Evolutionary conservation across 2,329 filamentous ascomycete genomes (phyloP).

Genomic region (Capronia coronata): DNA sequence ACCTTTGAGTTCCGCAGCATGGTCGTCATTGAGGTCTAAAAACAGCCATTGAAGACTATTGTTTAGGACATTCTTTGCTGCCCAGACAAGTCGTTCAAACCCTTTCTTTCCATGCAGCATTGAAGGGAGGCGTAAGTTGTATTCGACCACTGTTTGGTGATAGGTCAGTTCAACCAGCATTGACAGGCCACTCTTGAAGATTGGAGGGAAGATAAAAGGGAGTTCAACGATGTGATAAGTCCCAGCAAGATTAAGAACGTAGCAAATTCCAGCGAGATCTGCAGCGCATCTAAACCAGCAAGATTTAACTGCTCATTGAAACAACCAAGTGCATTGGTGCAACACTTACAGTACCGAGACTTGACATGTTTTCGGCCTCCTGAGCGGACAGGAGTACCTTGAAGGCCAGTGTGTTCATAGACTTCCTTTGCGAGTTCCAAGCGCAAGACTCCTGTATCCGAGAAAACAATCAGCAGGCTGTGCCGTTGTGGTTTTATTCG

Average conservation of each 20-base stretch:
- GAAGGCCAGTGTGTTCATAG: conserved; percentile 76
- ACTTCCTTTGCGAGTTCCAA: conserved; percentile 73
- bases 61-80: conserved; percentile 69
- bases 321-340: background rate
- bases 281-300: too few relatives aligned
- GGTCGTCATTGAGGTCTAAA: conserved; percentile 11
- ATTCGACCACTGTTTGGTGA: conserved; percentile 57
- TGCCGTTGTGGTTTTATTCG: too few relatives aligned
- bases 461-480: background rate
- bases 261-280: too few relatives aligned
- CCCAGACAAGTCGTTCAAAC: conserved; percentile 71
- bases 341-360: conserved; percentile 61
- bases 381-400: conserved; percentile 56
- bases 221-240: background rate
- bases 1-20: background rate
- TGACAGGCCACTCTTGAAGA: background rate
- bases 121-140: conserved; percentile 64
- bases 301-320: too few relatives aligned
- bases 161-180: background rate
- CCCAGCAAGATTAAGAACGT: too few relatives aligned
- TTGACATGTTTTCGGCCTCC: conserved; percentile 59
- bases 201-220: too few relatives aligned
- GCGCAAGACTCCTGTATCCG: conserved; percentile 52
- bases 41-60: conserved; percentile 34
- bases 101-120: conserved; percentile 81